phyloP scores from a whole-genome alignment of 2,329 filamentous ascomycete species.

The Sporothrix inflata region DNA sequence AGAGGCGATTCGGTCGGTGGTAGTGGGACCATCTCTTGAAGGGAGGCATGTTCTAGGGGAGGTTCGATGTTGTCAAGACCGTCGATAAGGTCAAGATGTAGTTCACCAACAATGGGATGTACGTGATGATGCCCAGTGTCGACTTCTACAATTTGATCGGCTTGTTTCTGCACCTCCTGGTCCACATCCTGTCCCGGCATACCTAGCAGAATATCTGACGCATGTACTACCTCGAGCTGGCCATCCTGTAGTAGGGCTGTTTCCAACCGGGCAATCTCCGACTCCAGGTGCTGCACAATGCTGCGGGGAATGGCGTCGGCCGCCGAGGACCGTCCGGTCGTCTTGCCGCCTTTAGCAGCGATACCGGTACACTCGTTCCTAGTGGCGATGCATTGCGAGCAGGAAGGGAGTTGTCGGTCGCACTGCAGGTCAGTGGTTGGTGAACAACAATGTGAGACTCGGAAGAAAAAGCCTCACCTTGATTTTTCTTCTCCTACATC shows the following conservation, averaged over 20 bases:
- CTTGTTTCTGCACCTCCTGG: conserved; percentile 30
- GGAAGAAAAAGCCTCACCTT: conserved; percentile 22
- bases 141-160: no score
- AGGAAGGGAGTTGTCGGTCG: conserved; percentile 36
- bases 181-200: conserved; percentile 24
- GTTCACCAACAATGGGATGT: neutral
- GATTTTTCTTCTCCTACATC: conserved; percentile 32
- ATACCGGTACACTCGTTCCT: conserved; percentile 39
- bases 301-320: conserved; percentile 38
- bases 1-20: conserved; percentile 13
- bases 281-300: conserved; percentile 42
- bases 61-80: neutral
- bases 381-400: conserved; percentile 38
- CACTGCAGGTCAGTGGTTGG: conserved; percentile 21
- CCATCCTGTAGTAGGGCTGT: conserved; percentile 38
- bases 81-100: neutral
- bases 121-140: no score
- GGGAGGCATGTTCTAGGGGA: neutral
- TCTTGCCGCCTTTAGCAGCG: conserved; percentile 33
- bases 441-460: no score
- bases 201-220: conserved; percentile 32
- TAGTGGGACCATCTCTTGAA: neutral
- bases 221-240: conserved; percentile 32
- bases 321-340: neutral
- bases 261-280: conserved; percentile 42